Conservation (phyloP, 163 green algal genomes). For the Chlamydomonas reinhardtii region DNA sequence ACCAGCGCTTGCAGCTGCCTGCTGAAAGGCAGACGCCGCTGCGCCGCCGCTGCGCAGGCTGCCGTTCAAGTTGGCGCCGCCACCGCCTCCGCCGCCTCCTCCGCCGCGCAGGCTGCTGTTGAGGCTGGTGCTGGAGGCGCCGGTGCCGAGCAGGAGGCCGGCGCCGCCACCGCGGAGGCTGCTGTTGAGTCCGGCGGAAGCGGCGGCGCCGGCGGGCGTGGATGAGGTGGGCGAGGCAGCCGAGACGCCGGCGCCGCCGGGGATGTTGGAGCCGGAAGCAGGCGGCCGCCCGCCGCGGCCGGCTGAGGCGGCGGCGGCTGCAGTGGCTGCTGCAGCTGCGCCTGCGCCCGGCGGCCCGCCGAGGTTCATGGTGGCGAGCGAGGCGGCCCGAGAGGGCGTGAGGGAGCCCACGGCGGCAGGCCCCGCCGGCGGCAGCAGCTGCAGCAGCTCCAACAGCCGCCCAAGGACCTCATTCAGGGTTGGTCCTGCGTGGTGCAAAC, state of each 20-base stretch:
- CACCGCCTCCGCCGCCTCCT: background rate
- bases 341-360: no score
- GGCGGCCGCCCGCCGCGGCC: no score
- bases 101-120: slow-evolving; percentile 7
- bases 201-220: background rate
- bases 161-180: background rate
- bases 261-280: no score
- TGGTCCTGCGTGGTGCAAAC: slow-evolving; percentile 1
- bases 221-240: background rate
- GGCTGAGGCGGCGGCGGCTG: background rate
- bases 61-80: slow-evolving; percentile 15
- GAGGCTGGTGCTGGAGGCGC: background rate
- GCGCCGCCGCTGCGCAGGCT: background rate
- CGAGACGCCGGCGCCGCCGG: no score
- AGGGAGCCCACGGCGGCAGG: background rate
- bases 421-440: slow-evolving; percentile 7
- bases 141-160: background rate
- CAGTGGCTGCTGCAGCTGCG: background rate
- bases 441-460: slow-evolving; percentile 33
- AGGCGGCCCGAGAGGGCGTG: slow-evolving; percentile 36
- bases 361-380: background rate
- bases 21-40: background rate
- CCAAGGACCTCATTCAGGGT: slow-evolving; percentile 22
- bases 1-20: background rate
- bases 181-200: background rate